These are phyloP conservation scores for Isabelozyma gotoi DNA, from an alignment of 805 yeast species.

Conservation along the genomic window DNA sequence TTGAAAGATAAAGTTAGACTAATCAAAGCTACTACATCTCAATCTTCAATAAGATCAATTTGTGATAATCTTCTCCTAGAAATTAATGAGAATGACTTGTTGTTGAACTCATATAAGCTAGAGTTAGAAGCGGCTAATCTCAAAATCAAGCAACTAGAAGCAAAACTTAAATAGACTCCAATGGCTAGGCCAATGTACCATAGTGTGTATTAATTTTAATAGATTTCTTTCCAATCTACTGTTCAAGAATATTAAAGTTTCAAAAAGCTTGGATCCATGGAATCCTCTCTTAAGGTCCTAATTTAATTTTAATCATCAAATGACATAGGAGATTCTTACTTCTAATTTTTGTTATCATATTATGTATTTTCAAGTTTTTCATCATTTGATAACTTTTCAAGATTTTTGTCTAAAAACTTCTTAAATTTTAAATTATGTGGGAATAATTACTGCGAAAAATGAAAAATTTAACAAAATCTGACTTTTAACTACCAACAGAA, in stretches of 20 bases:
- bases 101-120: conserved; percentile 15
- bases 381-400: too few relatives aligned
- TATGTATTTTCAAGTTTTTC: too few relatives aligned
- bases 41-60: conserved; percentile 15
- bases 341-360: too few relatives aligned
- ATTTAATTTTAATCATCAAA: too few relatives aligned
- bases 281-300: too few relatives aligned
- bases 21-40: conserved; percentile 21
- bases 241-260: too few relatives aligned
- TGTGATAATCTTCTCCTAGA: conserved; percentile 23
- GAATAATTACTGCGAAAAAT: background rate
- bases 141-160: conserved; percentile 18
- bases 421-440: too few relatives aligned
- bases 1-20: conserved; percentile 16
- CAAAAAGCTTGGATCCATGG: too few relatives aligned
- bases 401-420: too few relatives aligned
- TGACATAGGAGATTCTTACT: too few relatives aligned
- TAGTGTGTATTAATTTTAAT: background rate
- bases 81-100: conserved; percentile 8
- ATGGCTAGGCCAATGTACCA: background rate
- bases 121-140: conserved; percentile 24
- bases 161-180: background rate
- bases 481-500: too few relatives aligned
- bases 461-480: background rate
- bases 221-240: too few relatives aligned